These are phyloP conservation scores for Debaryomyces robertsiae DNA, from an alignment of 1,139 yeast species.

Conservation along the genomic window DNA sequence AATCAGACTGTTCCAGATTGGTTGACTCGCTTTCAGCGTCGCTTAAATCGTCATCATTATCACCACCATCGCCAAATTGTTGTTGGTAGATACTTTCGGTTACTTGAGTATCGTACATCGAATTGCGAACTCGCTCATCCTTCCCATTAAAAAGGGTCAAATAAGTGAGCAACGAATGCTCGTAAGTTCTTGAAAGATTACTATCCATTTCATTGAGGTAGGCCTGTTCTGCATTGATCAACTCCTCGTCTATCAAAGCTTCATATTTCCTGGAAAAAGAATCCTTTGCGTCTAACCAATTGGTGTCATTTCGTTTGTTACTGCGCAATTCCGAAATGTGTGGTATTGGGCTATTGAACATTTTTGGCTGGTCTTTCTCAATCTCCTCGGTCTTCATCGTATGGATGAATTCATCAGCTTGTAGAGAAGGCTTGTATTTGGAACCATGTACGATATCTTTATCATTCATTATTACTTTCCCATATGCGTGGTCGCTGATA, in stretches of 20 bases:
- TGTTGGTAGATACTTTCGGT: slow-evolving; percentile 10
- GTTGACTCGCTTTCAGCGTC: not conserved
- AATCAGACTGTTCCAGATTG: not conserved
- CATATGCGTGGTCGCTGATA: not conserved
- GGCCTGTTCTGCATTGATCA: slow-evolving; percentile 14
- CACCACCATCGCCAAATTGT: not conserved
- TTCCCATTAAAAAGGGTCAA: slow-evolving; percentile 15
- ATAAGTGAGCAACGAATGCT: slow-evolving; percentile 22
- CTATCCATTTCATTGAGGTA: slow-evolving; percentile 23
- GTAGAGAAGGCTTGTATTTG: not conserved
- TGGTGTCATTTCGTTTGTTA: not conserved
- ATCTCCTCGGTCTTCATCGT: not conserved
- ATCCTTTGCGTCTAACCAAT: not conserved
- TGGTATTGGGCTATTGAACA: slow-evolving; percentile 7
- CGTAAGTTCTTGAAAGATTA: slow-evolving; percentile 23
- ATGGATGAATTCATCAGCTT: slow-evolving; percentile 1
- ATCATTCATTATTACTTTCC: slow-evolving; percentile 3
- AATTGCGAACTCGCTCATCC: slow-evolving; percentile 9
- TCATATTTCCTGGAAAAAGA: slow-evolving; percentile 8
- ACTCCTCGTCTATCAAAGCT: slow-evolving; percentile 16
- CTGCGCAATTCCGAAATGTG: slow-evolving; percentile 12
- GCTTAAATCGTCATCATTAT: too few species aligned
- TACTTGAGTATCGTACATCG: slow-evolving; percentile 12
- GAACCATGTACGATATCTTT: slow-evolving; percentile 2
- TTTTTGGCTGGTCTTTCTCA: not conserved